phyloP scores from a whole-genome alignment of 805 yeast genomes.

The Saccharomyces jurei region DNA sequence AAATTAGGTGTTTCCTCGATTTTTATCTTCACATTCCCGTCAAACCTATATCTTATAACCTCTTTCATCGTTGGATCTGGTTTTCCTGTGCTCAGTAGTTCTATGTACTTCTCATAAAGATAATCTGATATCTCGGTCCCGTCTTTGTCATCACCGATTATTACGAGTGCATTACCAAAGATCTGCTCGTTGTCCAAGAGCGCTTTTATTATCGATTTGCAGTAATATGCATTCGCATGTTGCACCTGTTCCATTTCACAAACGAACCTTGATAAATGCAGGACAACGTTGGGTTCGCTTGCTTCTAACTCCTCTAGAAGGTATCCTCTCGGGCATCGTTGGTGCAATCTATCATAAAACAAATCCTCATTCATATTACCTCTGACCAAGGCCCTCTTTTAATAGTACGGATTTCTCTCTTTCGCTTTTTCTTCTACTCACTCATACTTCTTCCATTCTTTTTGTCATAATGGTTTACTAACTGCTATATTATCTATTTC shows the following conservation, averaged over 20 bases:
- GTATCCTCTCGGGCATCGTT: conserved; percentile 9
- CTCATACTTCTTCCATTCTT: no score
- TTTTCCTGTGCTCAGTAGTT: conserved; percentile 20
- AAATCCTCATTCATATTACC: neutral
- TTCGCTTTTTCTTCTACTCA: neutral
- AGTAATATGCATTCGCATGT: conserved; percentile 44
- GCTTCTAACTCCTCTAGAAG: neutral
- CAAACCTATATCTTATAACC: conserved; percentile 27
- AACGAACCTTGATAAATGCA: conserved; percentile 11
- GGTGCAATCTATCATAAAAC: conserved; percentile 10
- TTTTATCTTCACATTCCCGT: conserved; percentile 13
- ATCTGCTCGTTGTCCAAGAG: conserved; percentile 31
- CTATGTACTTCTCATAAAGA: conserved; percentile 28
- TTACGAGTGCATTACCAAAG: conserved; percentile 10
- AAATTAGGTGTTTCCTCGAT: conserved; percentile 56
- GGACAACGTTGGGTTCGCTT: neutral
- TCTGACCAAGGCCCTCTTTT: neutral
- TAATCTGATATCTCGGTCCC: conserved; percentile 19
- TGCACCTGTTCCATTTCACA: conserved; percentile 14
- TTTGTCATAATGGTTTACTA: neutral
- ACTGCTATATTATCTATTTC: conserved; percentile 7
- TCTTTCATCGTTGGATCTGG: conserved; percentile 26
- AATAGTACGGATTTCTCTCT: neutral
- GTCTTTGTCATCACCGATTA: conserved; percentile 4
- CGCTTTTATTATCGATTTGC: conserved; percentile 37